These are phyloP conservation scores for Globisporangium rhizosaccharum DNA, from an alignment of 352 stramenopile species.

Conservation along the genomic window DNA sequence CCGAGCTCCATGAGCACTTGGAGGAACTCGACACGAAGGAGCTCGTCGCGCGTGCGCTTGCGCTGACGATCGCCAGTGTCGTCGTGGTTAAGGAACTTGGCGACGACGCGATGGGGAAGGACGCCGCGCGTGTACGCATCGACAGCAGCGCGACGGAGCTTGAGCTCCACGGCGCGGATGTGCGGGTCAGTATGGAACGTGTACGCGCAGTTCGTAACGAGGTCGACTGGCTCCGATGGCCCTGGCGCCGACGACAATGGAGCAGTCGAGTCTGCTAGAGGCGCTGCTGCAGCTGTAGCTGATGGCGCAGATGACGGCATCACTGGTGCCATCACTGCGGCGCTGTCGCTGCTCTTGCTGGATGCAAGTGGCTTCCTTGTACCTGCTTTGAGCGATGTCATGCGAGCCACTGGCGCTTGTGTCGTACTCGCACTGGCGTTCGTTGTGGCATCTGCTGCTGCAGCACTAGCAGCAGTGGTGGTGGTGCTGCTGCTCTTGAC, in stretches of 20 bases:
- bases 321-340: neutral
- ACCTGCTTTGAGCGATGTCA: slow-evolving; percentile 2
- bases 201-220: slow-evolving; percentile 68
- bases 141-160: slow-evolving; percentile 65
- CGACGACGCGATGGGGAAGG: slow-evolving; percentile 61
- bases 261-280: neutral
- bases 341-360: neutral
- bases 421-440: neutral
- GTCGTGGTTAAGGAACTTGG: slow-evolving; percentile 59
- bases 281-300: neutral
- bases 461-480: neutral
- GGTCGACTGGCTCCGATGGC: neutral
- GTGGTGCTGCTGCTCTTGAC: neutral
- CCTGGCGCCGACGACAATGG: neutral
- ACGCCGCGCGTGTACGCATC: slow-evolving; percentile 66
- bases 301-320: neutral
- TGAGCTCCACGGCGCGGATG: slow-evolving; percentile 81
- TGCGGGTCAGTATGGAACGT: slow-evolving; percentile 75
- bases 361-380: neutral
- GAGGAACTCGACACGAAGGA: slow-evolving; percentile 87
- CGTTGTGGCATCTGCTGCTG: neutral
- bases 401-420: slow-evolving; percentile 2
- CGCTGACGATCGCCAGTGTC: slow-evolving; percentile 10
- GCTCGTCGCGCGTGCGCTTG: slow-evolving; percentile 21
- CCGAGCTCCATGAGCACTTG: slow-evolving; percentile 92